Evolutionary conservation across 2,329 filamentous ascomycete species (phyloP).

Genomic region (Nemania bipapillata): DNA sequence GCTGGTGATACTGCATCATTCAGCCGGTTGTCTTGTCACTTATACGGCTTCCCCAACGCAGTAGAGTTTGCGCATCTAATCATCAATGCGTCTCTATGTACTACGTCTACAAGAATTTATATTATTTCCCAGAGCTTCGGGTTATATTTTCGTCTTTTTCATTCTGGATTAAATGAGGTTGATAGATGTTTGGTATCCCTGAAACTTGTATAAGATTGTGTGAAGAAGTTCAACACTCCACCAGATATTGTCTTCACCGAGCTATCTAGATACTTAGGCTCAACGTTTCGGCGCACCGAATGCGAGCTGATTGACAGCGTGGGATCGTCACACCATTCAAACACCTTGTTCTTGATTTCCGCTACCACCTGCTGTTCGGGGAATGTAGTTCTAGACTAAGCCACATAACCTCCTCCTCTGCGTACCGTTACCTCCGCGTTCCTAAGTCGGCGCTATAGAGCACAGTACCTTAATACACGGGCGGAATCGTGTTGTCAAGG

Average conservation of each 20-base stretch:
- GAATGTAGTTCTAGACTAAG: conserved; percentile 12
- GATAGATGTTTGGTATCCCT: background rate
- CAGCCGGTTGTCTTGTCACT: conserved; percentile 18
- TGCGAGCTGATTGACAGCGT: conserved; percentile 1
- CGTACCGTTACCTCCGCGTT: background rate
- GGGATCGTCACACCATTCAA: conserved; percentile 16
- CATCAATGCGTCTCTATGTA: background rate
- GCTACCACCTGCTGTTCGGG: background rate
- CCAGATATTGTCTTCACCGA: background rate
- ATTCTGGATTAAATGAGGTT: background rate
- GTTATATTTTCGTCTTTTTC: background rate
- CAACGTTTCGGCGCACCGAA: conserved; percentile 8
- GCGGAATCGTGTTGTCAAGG: background rate
- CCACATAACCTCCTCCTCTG: conserved; percentile 1
- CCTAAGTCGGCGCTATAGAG: conserved; percentile 18
- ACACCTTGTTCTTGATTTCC: conserved; percentile 2
- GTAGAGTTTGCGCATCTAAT: background rate
- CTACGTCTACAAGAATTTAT: background rate
- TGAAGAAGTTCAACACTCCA: conserved; percentile 3
- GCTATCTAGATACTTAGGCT: background rate
- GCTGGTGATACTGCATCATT: conserved; percentile 23
- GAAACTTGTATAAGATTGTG: background rate
- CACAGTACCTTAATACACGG: background rate
- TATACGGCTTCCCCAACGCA: background rate
- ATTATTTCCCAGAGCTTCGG: background rate